Base-by-base conservation (phyloP, 176 grass and related monocot genomes). In the Triticum monococcum region DNA sequence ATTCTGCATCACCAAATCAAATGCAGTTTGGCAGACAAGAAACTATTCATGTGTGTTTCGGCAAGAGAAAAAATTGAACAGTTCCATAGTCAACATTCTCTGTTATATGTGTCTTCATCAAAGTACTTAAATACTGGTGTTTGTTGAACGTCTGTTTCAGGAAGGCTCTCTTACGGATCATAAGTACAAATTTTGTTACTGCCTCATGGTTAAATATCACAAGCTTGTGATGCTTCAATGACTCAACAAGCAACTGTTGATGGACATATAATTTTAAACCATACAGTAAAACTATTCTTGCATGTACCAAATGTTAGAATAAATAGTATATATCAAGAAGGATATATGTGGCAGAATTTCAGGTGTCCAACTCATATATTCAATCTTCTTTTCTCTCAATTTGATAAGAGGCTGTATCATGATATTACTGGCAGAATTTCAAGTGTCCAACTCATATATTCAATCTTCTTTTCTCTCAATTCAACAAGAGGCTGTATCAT, bases 401-500 rank as follows among this genome's bases (percentile, higher is more conserved):
- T 70, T 48, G 71, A 63, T 54, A 52, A 88, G 67, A 64, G 8
- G 46, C 60, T 78, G 79, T 71, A 76, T 79, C 22, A 72, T 77
- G 71, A 57, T 64, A 84, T 75, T 81, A 81, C 33, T 78, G 57
- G 78, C 52, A 33, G 32, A 33, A 50, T 89, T 89, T 81, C 70
- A 62, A 61, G 71, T 77, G 76, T 38, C 72, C 77, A 77, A 48
- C 26, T 82, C 78, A 81, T 81, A 50, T 80, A 24, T 59, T 81
- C 78, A 77, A 60, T 37, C 69, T 86, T 86, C 14, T 62, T 88
- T 75, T 81, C 18, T 18, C 83, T 77, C 48, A 71, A 64, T 86
- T 71, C 37, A 64, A 64, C 41, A 54, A 86, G 68, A 64, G 8
- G 48, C 61, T 78, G 79, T 72, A 77, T 79, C n/a, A 73, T 77